Evolutionary conservation across 2,329 filamentous ascomycete species (phyloP), one percentile per base, ranked within the genome.

Genomic region (Penicillium digitatum): DNA sequence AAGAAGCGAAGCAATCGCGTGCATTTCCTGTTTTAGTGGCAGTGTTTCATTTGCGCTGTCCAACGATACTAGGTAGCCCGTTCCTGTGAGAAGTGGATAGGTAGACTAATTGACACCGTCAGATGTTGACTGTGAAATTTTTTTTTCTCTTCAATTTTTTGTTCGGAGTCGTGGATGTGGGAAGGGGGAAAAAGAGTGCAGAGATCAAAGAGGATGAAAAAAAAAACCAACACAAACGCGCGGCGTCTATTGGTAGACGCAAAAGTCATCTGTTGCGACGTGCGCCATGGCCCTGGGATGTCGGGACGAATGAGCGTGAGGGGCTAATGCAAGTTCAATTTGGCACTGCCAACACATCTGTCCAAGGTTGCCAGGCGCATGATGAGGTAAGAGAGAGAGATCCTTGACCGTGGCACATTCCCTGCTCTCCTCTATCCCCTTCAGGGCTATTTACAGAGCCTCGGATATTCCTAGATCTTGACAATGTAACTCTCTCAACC

Each of bases 141-240:
- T 39, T 52, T 14, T 26, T 27, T 22, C 31, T 11, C 32, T 39
- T n/a, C n/a, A n/a, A n/a, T n/a, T 37, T 35, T 20, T 43, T 35
- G 5, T 22, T 27, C n/a, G n/a, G 27, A 20, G 20, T 51, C 18
- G 42, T 40, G 35, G 27, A 34, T 22, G 18, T 38, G 16, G 26
- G 29, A 43, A 31, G 38, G 22, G 22, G 34, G 34, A 38, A 48
- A 32, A 39, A 44, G 29, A 46, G 31, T 45, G 44, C n/a, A 55
- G 20, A 38, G 38, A 20, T 31, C 14, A 45, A 45, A 44, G 40
- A 50, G 38, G 38, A 8, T 26, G 7, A 48, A 48, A 35, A 52
- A 55, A 56, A 61, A 60, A 64, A 59, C 62, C 62, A 65, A 65
- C 63, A 64, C 52, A 56, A 60, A 63, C 56, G 63, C 60, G 52